Evolutionary conservation across 2,329 filamentous ascomycete species (phyloP), one percentile per base, ranked within the genome.

Genomic region (Trichophyton equinum): DNA sequence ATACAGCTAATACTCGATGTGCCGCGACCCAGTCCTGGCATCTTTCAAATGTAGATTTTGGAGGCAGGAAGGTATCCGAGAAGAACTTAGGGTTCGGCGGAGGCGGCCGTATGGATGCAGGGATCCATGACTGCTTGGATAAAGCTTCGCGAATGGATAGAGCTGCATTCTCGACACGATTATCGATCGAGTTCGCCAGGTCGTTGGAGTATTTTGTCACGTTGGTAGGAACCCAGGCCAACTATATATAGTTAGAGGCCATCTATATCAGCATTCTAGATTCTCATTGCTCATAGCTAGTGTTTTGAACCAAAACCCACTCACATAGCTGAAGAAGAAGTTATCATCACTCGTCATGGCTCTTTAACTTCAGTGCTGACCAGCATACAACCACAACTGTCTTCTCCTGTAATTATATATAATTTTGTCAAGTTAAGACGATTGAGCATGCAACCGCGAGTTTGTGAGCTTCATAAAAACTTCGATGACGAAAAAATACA

Each of bases 321-420:
- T 79, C 76, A 91, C 88, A 71, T 87, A 80, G 75, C 90, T 87
- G 65, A 90, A 77, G 70, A 91, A 87, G 68, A 87, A 85, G 76
- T 89, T 85, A 71, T 90, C 87, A 72, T 91, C 87, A 71, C 83
- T 84, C 66, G 88, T 86, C 88, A 92, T 92, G 66, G 70, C 81
- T 74, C 62, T 22, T 27, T 38, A 42, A 27, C 13, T 51, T 47
- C 36, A 18, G 11, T 20, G 13, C 2, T 44, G 18, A 25, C 20
- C 4, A 8, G 15, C 9, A 36, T 55, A 18, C 3, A 18, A 9
- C 33, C 30, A 22, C n/a, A 38, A 7, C 15, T 55, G n/a, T 30
- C 25, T 33, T 11, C 27, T 36, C 51, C 51, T 25, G 6, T 18
- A 36, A 2, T 18, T 15, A 9, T 9, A 11, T 33, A n/a, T 33